Evolutionary conservation across 768 basidiomycete genomes (phyloP).

Genomic region (Xerocomellus amylosporus): DNA sequence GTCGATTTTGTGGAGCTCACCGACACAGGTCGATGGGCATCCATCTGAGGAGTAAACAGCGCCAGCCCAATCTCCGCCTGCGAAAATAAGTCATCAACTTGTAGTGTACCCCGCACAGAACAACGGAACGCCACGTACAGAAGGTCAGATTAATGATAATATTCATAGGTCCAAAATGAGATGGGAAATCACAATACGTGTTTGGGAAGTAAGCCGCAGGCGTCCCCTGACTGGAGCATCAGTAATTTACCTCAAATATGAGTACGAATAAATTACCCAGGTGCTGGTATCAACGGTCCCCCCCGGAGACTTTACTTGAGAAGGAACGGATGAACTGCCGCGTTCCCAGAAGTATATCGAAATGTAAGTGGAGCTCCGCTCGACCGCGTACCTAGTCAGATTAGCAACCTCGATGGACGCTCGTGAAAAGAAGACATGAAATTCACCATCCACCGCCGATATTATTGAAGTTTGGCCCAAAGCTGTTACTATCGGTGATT

Average conservation of each 20-base stretch:
- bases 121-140: slow-evolving; percentile 10
- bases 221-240: slow-evolving; percentile 6
- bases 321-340: slow-evolving; percentile 35
- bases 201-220: slow-evolving; percentile 17
- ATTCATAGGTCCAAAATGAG: slow-evolving; percentile 18
- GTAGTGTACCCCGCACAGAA: not conserved
- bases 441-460: slow-evolving; percentile 38
- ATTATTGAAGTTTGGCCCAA: slow-evolving; percentile 36
- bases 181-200: slow-evolving; percentile 12
- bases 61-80: slow-evolving; percentile 33
- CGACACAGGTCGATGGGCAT: slow-evolving; percentile 28
- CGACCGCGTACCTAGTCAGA: slow-evolving; percentile 34
- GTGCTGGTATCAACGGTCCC: slow-evolving; percentile 17
- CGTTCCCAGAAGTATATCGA: slow-evolving; percentile 43
- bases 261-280: slow-evolving; percentile 21
- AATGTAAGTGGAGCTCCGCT: slow-evolving; percentile 30
- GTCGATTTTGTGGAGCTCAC: slow-evolving; percentile 14
- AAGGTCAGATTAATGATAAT: slow-evolving; percentile 22
- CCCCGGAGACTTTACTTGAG: slow-evolving; percentile 27
- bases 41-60: slow-evolving; percentile 12
- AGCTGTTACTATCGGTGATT: slow-evolving; percentile 28
- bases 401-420: not conserved
- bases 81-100: not conserved
- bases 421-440: not conserved
- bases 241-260: not conserved